Conservation (phyloP, 2,329 filamentous ascomycete genomes). For the Neurospora sp. region DNA sequence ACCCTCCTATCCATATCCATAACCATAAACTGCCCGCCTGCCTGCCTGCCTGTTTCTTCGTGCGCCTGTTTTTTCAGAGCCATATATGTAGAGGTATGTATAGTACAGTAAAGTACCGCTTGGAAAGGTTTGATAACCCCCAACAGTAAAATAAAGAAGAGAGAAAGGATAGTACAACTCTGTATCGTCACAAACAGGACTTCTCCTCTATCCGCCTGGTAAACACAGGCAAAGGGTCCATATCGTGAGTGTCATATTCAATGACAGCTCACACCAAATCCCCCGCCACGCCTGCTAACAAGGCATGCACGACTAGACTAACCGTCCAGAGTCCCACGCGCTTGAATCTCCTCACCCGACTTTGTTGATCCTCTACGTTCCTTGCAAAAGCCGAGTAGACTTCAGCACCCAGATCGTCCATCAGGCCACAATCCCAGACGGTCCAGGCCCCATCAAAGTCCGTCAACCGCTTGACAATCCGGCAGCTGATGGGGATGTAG, state of each 20-base stretch:
- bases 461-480: conserved; percentile 76
- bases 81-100: not conserved
- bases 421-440: conserved; percentile 82
- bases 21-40: not conserved
- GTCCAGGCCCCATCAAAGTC: conserved; percentile 98
- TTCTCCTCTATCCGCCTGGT: not conserved
- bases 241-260: not conserved
- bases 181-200: not conserved
- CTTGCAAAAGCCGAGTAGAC: conserved; percentile 90
- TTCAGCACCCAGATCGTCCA: conserved; percentile 89
- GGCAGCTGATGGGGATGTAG: conserved; percentile 91
- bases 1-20: not conserved
- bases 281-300: conserved; percentile 91
- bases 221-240: not conserved
- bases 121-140: not conserved
- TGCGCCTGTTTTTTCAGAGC: not conserved
- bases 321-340: conserved; percentile 94
- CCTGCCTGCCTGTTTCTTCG: not conserved
- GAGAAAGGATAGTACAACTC: not conserved
- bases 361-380: conserved; percentile 83
- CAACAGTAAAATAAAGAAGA: not conserved
- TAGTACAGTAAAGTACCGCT: not conserved
- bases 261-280: conserved; percentile 43
- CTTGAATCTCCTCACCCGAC: conserved; percentile 75
- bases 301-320: conserved; percentile 80